A percentile compares a stretch with the other conserved stretches of the same genome.
These are phyloP conservation scores for Botryotinia convoluta DNA, from an alignment of 2,329 filamentous ascomycete species.

Conservation along the genomic window DNA sequence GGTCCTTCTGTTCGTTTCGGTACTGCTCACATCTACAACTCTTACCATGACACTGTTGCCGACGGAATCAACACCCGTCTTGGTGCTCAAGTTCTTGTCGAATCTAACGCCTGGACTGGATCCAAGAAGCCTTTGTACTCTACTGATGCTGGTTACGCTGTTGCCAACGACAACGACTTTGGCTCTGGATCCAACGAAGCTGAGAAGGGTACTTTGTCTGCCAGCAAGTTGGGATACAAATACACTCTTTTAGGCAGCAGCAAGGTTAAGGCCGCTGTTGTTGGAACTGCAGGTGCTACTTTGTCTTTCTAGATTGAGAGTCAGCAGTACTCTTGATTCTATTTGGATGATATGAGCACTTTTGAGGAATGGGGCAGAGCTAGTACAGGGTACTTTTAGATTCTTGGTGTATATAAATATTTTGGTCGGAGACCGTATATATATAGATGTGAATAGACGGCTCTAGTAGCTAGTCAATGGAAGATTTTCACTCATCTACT, in stretches of 20 bases:
- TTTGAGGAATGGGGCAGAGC: background rate
- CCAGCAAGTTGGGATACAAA: constrained; percentile 46
- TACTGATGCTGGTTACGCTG: constrained; percentile 42
- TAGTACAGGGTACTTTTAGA: background rate
- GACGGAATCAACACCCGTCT: constrained; percentile 53
- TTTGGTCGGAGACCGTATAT: constrained; percentile 2
- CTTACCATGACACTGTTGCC: constrained; percentile 12
- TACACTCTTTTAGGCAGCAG: constrained; percentile 52
- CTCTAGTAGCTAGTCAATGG: background rate
- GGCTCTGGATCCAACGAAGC: constrained; percentile 49
- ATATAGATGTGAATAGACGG: background rate
- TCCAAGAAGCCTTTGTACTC: constrained; percentile 41
- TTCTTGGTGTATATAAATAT: background rate
- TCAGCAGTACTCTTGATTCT: background rate
- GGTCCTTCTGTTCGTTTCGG: constrained; percentile 12
- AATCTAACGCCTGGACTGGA: constrained; percentile 50
- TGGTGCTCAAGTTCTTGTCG: constrained; percentile 55
- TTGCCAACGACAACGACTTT: constrained; percentile 47
- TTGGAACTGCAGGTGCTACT: constrained; percentile 39
- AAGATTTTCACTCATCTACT: background rate
- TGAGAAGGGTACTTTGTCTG: constrained; percentile 46
- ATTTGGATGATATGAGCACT: background rate
- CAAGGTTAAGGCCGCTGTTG: constrained; percentile 44
- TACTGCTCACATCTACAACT: constrained; percentile 14
- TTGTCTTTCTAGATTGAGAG: constrained; percentile 33